Evolutionary conservation across 179 eudicot genomes (phyloP).

Genomic region (Nepenthes alata): DNA sequence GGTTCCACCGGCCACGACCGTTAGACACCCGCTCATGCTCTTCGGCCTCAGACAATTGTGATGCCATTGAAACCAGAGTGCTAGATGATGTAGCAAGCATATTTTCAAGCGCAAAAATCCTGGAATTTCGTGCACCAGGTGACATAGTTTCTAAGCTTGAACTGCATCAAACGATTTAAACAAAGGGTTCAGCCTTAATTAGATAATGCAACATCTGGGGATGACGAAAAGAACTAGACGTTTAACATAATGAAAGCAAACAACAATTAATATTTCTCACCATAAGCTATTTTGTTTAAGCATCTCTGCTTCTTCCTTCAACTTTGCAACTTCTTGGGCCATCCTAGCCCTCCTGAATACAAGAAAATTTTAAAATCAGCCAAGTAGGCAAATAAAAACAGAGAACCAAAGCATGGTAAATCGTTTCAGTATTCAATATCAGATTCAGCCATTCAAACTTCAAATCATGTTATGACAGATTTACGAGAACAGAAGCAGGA

Average conservation of each 20-base stretch:
- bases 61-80: slow-evolving; percentile 89
- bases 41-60: slow-evolving; percentile 96
- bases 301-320: slow-evolving; percentile 78
- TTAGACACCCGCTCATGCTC: slow-evolving; percentile 83
- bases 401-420: not conserved
- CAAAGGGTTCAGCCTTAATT: not conserved
- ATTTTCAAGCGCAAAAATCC: slow-evolving; percentile 86
- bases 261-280: slow-evolving; percentile 15
- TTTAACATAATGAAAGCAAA: not conserved
- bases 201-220: not conserved
- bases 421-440: too few species aligned
- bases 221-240: not conserved
- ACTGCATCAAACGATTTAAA: slow-evolving; percentile 26
- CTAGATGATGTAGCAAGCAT: slow-evolving; percentile 93
- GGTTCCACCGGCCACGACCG: slow-evolving; percentile 97
- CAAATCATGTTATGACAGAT: too few species aligned
- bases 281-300: slow-evolving; percentile 45
- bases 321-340: slow-evolving; percentile 84
- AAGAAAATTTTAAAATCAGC: not conserved
- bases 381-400: not conserved
- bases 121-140: slow-evolving; percentile 96
- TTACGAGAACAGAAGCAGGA: too few species aligned
- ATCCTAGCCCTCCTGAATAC: slow-evolving; percentile 73
- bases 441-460: too few species aligned
- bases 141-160: slow-evolving; percentile 64